Percentiles rank a stretch among this genome's conserved stretches.
Evolutionary conservation across 2,329 filamentous ascomycete species (phyloP).

Genomic region (Neonectria hederae): DNA sequence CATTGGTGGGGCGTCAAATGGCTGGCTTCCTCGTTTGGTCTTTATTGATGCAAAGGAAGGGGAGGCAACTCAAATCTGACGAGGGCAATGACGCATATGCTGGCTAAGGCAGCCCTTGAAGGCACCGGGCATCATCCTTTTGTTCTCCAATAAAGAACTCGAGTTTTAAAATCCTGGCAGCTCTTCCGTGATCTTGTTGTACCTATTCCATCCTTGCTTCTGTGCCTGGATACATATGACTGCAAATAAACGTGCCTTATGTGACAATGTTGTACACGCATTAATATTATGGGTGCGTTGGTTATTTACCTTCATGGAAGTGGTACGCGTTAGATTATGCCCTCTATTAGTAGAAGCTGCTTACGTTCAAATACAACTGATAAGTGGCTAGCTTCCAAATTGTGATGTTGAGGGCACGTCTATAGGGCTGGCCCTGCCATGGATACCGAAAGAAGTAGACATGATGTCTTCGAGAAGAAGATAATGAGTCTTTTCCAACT

Average conservation of each 20-base stretch:
- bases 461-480: no score
- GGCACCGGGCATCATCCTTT: conserved; percentile 53
- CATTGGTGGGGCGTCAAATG: conserved; percentile 57
- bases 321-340: not conserved
- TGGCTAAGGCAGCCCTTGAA: conserved; percentile 51
- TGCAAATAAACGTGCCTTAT: conserved; percentile 32
- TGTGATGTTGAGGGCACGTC: no score
- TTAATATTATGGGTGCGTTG: not conserved
- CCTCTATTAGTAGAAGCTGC: not conserved
- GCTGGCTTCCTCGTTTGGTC: conserved; percentile 58
- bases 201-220: conserved; percentile 31
- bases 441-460: no score
- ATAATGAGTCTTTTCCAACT: no score
- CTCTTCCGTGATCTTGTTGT: conserved; percentile 10
- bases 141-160: conserved; percentile 52
- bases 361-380: not conserved
- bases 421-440: no score
- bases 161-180: conserved; percentile 39
- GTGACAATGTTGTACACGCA: conserved; percentile 23
- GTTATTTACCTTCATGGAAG: not conserved
- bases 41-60: conserved; percentile 53
- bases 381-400: no score
- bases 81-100: conserved; percentile 51
- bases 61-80: conserved; percentile 47
- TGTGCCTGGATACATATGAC: not conserved